phyloP scores from a whole-genome alignment of 2,329 filamentous ascomycete species.

The Penicillium sp. region DNA sequence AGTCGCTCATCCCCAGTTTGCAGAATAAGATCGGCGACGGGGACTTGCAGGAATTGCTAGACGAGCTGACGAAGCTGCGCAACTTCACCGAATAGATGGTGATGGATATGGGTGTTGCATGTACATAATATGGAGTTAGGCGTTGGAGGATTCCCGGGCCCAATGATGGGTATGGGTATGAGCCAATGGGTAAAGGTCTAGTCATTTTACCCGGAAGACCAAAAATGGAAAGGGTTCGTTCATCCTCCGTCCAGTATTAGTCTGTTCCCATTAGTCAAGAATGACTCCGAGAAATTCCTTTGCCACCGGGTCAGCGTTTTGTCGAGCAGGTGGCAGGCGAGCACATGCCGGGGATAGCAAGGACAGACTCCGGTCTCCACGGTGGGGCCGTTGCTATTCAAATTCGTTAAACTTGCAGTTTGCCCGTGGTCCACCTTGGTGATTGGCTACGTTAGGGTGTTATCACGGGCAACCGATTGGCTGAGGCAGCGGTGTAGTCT shows the following conservation, averaged over 20 bases:
- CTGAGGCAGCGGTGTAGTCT: neutral
- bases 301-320: conserved; percentile 17
- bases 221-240: no score
- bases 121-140: conserved; percentile 38
- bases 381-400: conserved; percentile 5
- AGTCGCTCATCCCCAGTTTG: conserved; percentile 89
- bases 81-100: conserved; percentile 53
- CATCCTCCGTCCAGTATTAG: no score
- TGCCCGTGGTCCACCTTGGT: conserved; percentile 2
- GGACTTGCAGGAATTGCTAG: conserved; percentile 82
- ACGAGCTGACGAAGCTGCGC: conserved; percentile 85
- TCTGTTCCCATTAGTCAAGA: conserved; percentile 12
- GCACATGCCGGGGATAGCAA: conserved; percentile 18
- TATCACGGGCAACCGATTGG: conserved; percentile 34
- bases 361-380: conserved; percentile 19
- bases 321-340: neutral
- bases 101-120: no score
- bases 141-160: conserved; percentile 14
- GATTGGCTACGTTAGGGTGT: conserved; percentile 29
- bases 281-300: conserved; percentile 12
- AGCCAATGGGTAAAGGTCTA: no score
- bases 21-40: conserved; percentile 89
- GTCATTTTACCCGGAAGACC: no score
- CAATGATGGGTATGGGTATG: no score
- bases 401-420: conserved; percentile 6